Base-by-base conservation (phyloP, 495 filamentous ascomycete species). In the Aspergillus bridgeri region DNA sequence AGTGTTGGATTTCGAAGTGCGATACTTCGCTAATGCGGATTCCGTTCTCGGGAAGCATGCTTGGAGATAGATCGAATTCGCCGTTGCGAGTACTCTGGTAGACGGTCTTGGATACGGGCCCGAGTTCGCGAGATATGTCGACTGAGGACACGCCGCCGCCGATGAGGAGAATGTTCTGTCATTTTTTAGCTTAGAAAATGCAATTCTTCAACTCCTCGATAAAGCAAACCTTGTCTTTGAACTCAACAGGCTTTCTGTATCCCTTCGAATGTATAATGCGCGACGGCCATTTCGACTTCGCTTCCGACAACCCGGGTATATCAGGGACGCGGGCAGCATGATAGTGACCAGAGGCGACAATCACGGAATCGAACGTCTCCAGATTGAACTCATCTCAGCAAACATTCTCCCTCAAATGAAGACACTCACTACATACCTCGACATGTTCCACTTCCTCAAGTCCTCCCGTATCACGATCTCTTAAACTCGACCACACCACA, bases 81-180 rank as follows among this genome's bases (percentile, higher is more conserved):
- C 83, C 83, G 51, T 79, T 79, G 23, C 84, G 74, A 2, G 79
- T 81, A 60, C 79, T 83, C 62, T 88, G 84, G 61, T 83, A 83
- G n/a, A 82, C 73, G 5, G 65, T 69, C 7, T 73, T 70, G 0
- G 81, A 81, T 0, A 82, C 60, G 0, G 74, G 66, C 5, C 74
- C 75, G 6, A 85, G 71, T 61, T 86, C 84, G 17, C 76, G 74
- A 13, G 83, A 80, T 25, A 87, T 85, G 54, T 88, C 85, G 3
- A 77, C 62, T 1, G 84, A 77, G 0, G 86, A 88, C 3, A 84
- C 81, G 0, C 82, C 81, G 7, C 79, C 84, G 2, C 86, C 86
- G 38, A 88, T 72, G 19, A 87, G 65, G 4, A 88, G 74, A 3
- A 87, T 61, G 48, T 80, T 86, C 73, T 86, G 59, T 5, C n/a